These are phyloP conservation scores for Eimeria brunetti DNA, from an alignment of 169 alveolate genomes.

Conservation along the genomic window DNA sequence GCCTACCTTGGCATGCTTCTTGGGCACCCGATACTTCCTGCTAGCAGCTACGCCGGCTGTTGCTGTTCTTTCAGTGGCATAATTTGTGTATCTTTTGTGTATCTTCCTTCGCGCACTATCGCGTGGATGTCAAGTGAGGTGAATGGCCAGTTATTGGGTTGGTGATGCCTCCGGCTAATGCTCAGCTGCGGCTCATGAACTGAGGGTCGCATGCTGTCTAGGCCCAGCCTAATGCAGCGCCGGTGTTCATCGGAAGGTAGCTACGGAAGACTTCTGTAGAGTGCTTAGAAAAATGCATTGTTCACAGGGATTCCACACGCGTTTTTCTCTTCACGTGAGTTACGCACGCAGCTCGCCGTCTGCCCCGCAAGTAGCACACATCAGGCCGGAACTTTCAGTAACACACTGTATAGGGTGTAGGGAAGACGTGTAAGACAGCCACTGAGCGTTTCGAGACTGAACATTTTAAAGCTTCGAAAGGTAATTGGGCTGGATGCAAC, in stretches of 20 bases:
- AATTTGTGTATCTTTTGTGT: too few relatives aligned
- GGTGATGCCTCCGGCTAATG: not conserved
- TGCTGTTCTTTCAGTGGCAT: not conserved
- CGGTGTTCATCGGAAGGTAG: not conserved
- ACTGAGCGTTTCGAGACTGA: not conserved
- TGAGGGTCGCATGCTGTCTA: not conserved
- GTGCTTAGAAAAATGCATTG: not conserved
- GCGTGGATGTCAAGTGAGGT: not conserved
- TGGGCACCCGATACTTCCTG: not conserved
- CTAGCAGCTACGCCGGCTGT: constrained; percentile 11
- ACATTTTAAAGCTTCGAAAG: not conserved
- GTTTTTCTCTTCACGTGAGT: not conserved
- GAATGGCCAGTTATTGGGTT: not conserved
- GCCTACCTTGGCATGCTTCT: not conserved
- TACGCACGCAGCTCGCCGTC: not conserved
- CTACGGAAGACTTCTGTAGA: not conserved
- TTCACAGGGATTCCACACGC: not conserved
- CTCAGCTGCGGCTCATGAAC: not conserved
- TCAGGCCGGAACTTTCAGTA: not conserved
- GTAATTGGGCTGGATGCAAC: not conserved
- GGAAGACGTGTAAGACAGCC: not conserved
- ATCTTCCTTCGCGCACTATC: not conserved
- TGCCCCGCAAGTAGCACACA: not conserved
- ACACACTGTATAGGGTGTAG: not conserved
- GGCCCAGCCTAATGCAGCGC: constrained; percentile 1